Percentiles rank a stretch among this genome's conserved stretches.
These are phyloP conservation scores for Dipteronia dyeriana DNA, from an alignment of 345 rosid species.

Conservation along the genomic window DNA sequence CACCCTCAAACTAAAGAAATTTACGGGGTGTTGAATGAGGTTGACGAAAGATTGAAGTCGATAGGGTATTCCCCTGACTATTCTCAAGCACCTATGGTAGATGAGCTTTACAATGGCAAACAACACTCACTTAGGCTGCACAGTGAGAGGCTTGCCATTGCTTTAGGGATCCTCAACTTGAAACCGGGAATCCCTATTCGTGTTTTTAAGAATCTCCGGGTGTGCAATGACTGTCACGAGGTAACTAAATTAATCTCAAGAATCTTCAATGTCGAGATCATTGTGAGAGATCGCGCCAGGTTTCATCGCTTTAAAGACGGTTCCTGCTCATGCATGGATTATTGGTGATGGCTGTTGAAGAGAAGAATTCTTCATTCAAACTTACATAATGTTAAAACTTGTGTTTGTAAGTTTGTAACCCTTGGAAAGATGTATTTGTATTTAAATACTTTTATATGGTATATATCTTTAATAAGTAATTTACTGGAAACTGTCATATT, in stretches of 20 bases:
- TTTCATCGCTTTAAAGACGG: slow-evolving; percentile 82
- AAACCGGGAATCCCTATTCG: slow-evolving; percentile 65
- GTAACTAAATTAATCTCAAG: slow-evolving; percentile 66
- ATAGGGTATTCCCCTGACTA: slow-evolving; percentile 52
- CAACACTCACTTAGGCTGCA: slow-evolving; percentile 58
- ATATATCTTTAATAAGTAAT: neutral
- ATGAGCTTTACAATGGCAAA: slow-evolving; percentile 44
- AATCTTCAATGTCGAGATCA: slow-evolving; percentile 61
- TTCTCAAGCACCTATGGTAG: slow-evolving; percentile 58
- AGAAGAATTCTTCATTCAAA: neutral
- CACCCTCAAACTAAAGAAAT: slow-evolving; percentile 65
- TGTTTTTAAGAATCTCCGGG: slow-evolving; percentile 73
- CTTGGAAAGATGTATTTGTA: neutral
- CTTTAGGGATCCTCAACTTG: slow-evolving; percentile 63
- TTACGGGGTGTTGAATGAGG: slow-evolving; percentile 49
- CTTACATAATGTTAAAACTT: neutral
- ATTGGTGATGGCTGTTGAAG: slow-evolving; percentile 46
- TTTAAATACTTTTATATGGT: neutral
- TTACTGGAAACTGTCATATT: too few species aligned
- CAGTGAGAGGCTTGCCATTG: slow-evolving; percentile 84
- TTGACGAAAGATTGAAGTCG: slow-evolving; percentile 50
- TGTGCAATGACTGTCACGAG: slow-evolving; percentile 75
- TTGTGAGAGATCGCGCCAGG: slow-evolving; percentile 71
- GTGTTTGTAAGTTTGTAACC: neutral
- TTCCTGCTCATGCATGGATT: slow-evolving; percentile 71